Percentiles rank a stretch among this genome's conserved stretches.
phyloP scores from a whole-genome alignment of 805 yeast species.

The Pichia ethanolica region DNA sequence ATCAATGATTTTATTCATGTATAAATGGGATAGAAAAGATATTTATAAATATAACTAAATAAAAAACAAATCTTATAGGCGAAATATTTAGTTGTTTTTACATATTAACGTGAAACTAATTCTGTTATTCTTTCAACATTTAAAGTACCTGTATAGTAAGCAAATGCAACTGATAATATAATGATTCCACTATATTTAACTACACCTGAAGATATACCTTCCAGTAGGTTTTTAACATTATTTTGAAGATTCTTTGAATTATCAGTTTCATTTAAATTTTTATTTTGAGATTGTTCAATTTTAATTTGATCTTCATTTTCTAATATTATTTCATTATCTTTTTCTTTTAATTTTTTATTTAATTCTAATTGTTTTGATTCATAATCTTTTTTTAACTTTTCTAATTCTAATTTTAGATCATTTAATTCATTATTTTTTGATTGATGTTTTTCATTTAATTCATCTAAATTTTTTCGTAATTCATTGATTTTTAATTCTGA shows the following conservation, averaged over 20 bases:
- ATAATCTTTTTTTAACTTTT: neutral
- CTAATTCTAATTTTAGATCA: neutral
- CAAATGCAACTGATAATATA: neutral
- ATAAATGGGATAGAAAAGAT: neutral
- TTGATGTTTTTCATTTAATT: neutral
- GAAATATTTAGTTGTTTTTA: no score
- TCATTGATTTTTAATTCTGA: conserved; percentile 1
- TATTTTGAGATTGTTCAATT: neutral
- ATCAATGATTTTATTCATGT: neutral
- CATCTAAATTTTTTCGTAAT: neutral
- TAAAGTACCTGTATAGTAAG: neutral
- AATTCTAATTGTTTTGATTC: neutral
- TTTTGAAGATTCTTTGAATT: neutral
- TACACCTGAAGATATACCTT: neutral
- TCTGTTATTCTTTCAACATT: neutral
- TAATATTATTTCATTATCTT: no score
- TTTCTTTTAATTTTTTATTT: no score
- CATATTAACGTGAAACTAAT: neutral
- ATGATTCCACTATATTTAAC: conserved; percentile 2
- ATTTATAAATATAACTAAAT: no score
- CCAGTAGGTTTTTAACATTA: neutral
- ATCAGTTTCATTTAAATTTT: neutral
- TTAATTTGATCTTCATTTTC: no score
- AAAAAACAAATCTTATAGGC: no score
- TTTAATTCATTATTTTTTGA: neutral